These are phyloP conservation scores for Leccinum aurantiacum DNA, from an alignment of 768 basidiomycete genomes.

Conservation along the genomic window DNA sequence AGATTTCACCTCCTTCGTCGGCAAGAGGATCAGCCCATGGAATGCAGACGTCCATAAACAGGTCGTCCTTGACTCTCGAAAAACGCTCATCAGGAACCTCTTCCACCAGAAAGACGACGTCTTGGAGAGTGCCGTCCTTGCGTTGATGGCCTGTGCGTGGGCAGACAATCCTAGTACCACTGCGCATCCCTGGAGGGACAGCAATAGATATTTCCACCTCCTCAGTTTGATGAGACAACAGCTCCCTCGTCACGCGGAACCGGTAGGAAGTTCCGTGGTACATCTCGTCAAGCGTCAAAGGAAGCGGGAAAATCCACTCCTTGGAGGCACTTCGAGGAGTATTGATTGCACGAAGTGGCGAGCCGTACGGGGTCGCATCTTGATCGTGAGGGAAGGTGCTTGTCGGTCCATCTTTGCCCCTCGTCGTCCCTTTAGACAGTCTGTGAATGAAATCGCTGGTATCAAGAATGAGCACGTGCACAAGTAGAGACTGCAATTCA, in stretches of 20 bases:
- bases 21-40: conserved; percentile 54
- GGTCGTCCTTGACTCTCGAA: conserved; percentile 53
- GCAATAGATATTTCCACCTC: conserved; percentile 59
- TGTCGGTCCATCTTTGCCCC: conserved; percentile 5
- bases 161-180: conserved; percentile 60
- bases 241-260: conserved; percentile 59
- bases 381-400: conserved; percentile 10
- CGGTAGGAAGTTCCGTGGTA: conserved; percentile 53
- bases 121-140: conserved; percentile 54
- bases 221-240: conserved; percentile 49
- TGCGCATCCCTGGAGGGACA: conserved; percentile 60
- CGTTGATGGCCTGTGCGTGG: conserved; percentile 68
- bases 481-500: background rate
- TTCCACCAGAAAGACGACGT: conserved; percentile 66
- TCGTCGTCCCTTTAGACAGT: conserved; percentile 21
- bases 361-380: conserved; percentile 29
- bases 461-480: conserved; percentile 9
- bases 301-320: conserved; percentile 70
- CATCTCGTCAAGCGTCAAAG: conserved; percentile 61
- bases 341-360: conserved; percentile 42
- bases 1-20: conserved; percentile 48
- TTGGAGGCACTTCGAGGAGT: conserved; percentile 42
- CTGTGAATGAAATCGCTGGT: conserved; percentile 33
- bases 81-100: conserved; percentile 59
- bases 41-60: conserved; percentile 54